A percentile compares a stretch with the other conserved stretches of the same genome.
Conservation (phyloP, 2,329 filamentous ascomycete species). For the Aspergillus latus region DNA sequence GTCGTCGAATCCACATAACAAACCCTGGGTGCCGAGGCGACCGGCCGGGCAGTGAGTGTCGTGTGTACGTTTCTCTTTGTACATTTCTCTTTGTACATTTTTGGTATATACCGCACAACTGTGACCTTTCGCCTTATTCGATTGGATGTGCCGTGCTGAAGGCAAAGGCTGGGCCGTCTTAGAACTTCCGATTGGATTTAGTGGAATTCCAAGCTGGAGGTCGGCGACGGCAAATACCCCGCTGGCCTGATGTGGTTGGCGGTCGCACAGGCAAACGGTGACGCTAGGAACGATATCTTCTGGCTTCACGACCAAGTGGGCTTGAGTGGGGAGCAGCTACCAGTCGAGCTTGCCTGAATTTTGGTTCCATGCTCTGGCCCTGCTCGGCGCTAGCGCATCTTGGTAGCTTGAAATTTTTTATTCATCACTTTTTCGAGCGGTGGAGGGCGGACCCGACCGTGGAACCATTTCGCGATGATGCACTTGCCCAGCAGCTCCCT, state of each 20-base stretch:
- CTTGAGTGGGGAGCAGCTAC: background rate
- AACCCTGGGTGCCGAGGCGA: background rate
- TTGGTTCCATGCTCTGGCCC: conserved; percentile 13
- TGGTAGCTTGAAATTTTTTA: background rate
- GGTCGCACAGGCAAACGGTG: conserved; percentile 18
- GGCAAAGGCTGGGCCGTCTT: conserved; percentile 1
- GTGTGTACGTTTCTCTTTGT: conserved; percentile 4
- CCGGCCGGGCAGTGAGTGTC: background rate
- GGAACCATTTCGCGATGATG: conserved; percentile 18
- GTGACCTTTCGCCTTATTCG: background rate
- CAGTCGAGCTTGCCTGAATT: conserved; percentile 15
- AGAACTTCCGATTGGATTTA: conserved; percentile 14
- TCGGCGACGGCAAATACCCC: conserved; percentile 17
- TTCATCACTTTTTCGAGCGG: conserved; percentile 4
- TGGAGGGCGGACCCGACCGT: conserved; percentile 14
- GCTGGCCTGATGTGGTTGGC: conserved; percentile 14
- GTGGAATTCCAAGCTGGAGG: conserved; percentile 13
- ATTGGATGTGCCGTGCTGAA: background rate
- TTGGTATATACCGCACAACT: background rate
- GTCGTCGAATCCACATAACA: background rate
- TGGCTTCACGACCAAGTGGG: conserved; percentile 10
- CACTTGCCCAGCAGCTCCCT: conserved; percentile 18
- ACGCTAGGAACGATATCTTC: conserved; percentile 24
- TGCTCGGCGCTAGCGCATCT: conserved; percentile 3
- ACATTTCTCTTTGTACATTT: conserved; percentile 4